Conservation (phyloP, 306 rosid genomes). For the Lathyrus tuberosus region DNA sequence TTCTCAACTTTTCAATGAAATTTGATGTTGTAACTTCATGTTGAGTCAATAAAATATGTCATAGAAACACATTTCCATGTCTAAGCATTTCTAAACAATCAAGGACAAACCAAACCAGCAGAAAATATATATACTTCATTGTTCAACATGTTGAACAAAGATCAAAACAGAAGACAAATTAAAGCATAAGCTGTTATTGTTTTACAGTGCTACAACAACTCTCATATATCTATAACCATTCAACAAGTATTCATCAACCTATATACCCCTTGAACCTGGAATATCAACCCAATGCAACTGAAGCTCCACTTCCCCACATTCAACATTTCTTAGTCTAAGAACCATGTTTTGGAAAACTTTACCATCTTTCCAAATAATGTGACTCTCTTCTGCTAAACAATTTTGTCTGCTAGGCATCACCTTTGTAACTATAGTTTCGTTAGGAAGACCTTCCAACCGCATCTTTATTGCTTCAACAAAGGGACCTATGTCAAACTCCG, state of each 20-base stretch:
- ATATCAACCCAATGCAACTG: slow-evolving; percentile 77
- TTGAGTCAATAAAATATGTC: too few relatives aligned
- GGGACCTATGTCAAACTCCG: slow-evolving; percentile 62
- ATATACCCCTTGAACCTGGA: slow-evolving; percentile 61
- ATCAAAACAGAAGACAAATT: neutral
- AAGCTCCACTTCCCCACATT: slow-evolving; percentile 75
- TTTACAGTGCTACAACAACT: slow-evolving; percentile 11
- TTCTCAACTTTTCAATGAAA: too few relatives aligned
- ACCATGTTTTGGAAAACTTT: slow-evolving; percentile 60
- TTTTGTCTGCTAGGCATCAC: slow-evolving; percentile 60
- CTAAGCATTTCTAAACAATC: too few relatives aligned
- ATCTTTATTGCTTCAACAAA: slow-evolving; percentile 55
- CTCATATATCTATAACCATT: slow-evolving; percentile 17
- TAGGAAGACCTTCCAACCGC: slow-evolving; percentile 45
- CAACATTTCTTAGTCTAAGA: slow-evolving; percentile 81
- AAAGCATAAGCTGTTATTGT: neutral
- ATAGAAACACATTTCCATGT: too few relatives aligned
- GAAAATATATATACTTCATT: too few relatives aligned
- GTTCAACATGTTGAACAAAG: too few relatives aligned
- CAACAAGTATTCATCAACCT: slow-evolving; percentile 5
- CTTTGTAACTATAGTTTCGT: slow-evolving; percentile 56
- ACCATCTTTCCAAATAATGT: slow-evolving; percentile 56
- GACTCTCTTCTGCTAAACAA: slow-evolving; percentile 77
- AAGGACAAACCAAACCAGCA: slow-evolving; percentile 2
- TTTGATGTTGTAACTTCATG: too few relatives aligned